Conservation (phyloP, 2,329 filamentous ascomycete species). For the Trichophyton schoenleinii region DNA sequence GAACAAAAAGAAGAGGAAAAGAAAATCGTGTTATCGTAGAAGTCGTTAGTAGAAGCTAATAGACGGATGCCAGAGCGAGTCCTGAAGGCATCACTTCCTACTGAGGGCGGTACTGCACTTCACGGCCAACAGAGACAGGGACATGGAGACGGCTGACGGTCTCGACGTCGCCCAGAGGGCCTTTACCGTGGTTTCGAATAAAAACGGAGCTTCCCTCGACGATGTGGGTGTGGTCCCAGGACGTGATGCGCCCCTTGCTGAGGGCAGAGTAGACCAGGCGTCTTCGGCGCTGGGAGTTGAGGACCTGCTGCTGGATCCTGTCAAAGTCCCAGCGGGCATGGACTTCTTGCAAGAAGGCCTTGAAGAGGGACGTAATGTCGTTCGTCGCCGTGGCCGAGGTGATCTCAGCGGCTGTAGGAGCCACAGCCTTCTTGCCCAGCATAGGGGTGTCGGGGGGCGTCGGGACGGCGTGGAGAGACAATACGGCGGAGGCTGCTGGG, state of each 20-base stretch:
- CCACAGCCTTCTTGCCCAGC: conserved; percentile 24
- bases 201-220: conserved; percentile 46
- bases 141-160: conserved; percentile 32
- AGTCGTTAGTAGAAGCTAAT: background rate
- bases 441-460: conserved; percentile 31
- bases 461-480: conserved; percentile 13
- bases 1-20: background rate
- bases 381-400: conserved; percentile 30
- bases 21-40: background rate
- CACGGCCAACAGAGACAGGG: conserved; percentile 1
- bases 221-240: conserved; percentile 74
- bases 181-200: conserved; percentile 50
- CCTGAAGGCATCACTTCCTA: background rate
- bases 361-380: conserved; percentile 37
- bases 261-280: conserved; percentile 69
- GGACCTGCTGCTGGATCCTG: conserved; percentile 59
- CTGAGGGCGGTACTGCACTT: conserved; percentile 9
- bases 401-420: conserved; percentile 24
- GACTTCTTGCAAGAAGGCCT: conserved; percentile 62
- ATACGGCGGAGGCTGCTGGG: conserved; percentile 19
- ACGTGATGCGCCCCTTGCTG: conserved; percentile 59
- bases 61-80: background rate
- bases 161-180: conserved; percentile 30
- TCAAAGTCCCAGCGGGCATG: conserved; percentile 68
- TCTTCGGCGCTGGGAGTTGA: conserved; percentile 65